Conservation (phyloP, 495 filamentous ascomycete genomes). For the Aspergillus hancockii region DNA sequence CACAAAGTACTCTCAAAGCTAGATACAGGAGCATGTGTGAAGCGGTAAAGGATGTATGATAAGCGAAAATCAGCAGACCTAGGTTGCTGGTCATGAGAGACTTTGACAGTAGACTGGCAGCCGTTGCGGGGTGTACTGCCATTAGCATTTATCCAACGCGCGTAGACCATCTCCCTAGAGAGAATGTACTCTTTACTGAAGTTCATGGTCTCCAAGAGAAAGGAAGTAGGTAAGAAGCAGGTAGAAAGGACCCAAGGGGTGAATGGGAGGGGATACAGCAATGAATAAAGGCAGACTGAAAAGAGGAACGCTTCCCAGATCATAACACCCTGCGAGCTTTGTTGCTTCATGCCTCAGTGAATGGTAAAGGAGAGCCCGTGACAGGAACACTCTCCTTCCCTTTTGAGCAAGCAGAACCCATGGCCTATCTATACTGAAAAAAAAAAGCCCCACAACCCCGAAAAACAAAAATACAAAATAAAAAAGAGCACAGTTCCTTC, state of each 20-base stretch:
- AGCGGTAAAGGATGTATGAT: conserved; percentile 3
- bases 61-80: conserved; percentile 22
- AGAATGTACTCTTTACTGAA: conserved; percentile 18
- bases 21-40: not conserved
- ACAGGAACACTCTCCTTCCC: conserved; percentile 2
- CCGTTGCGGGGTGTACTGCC: conserved; percentile 12
- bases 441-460: too few relatives aligned
- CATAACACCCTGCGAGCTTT: not conserved
- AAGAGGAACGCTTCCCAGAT: not conserved
- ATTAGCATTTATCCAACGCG: conserved; percentile 15
- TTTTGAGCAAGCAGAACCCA: conserved; percentile 5
- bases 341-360: not conserved
- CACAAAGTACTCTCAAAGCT: not conserved
- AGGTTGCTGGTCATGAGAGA: conserved; percentile 25
- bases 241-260: not conserved
- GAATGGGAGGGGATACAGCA: not conserved
- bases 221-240: not conserved
- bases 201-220: conserved; percentile 4
- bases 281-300: not conserved
- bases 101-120: conserved; percentile 26
- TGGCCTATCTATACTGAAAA: not conserved
- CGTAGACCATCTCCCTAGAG: conserved; percentile 21
- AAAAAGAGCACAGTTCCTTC: not conserved
- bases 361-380: not conserved
- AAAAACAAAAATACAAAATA: not conserved